Conservation (phyloP, 805 yeast species). For the Monosporozyma unispora region DNA sequence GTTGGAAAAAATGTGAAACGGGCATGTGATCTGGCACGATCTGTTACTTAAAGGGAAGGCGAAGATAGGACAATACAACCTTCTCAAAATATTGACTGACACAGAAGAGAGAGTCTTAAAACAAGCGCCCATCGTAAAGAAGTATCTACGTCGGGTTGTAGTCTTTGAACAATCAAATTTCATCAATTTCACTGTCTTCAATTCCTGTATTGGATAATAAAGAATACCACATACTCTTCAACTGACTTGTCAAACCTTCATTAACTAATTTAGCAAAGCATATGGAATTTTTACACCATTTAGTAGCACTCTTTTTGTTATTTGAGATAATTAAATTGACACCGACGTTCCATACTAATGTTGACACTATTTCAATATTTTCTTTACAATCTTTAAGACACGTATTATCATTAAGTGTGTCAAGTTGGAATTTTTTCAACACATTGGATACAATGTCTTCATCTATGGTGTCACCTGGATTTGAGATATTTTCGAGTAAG, state of each 20-base stretch:
- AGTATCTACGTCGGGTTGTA: not conserved
- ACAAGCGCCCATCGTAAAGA: not conserved
- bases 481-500: conserved; percentile 11
- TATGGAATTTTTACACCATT: conserved; percentile 27
- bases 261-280: conserved; percentile 23
- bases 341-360: conserved; percentile 34
- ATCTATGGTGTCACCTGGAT: not conserved
- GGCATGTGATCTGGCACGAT: not conserved
- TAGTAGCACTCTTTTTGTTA: conserved; percentile 14
- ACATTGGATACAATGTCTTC: not conserved
- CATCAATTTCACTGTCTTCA: not conserved
- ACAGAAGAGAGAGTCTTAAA: not conserved
- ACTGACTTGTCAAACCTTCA: conserved; percentile 17
- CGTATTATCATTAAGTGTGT: not conserved
- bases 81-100: too few species aligned
- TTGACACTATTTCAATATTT: conserved; percentile 33
- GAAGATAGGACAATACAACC: too few species aligned
- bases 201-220: conserved; percentile 12
- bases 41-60: not conserved
- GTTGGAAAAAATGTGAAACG: not conserved
- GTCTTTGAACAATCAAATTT: not conserved
- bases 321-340: conserved; percentile 22
- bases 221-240: conserved; percentile 26
- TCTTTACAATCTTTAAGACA: conserved; percentile 5
- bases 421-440: not conserved